These are phyloP conservation scores for Fusarium guadeloupense DNA, from an alignment of 2,329 filamentous ascomycete species.

Conservation along the genomic window DNA sequence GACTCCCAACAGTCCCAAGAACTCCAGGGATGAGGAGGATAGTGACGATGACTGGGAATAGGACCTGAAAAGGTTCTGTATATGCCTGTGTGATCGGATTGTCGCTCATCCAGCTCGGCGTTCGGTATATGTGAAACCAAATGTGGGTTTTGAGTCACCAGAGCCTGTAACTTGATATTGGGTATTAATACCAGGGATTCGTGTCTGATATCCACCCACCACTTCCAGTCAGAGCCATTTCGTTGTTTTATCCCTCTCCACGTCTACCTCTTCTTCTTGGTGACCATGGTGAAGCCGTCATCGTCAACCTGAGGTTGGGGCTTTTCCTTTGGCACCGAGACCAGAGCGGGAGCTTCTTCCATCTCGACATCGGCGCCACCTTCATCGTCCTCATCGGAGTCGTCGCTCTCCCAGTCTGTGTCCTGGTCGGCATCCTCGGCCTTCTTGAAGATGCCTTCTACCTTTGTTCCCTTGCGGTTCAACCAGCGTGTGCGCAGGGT, in stretches of 20 bases:
- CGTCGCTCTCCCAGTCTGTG: slow-evolving; percentile 68
- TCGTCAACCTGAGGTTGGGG: slow-evolving; percentile 77
- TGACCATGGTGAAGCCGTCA: slow-evolving; percentile 82
- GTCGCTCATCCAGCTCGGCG: slow-evolving; percentile 44
- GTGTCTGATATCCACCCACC: slow-evolving; percentile 20
- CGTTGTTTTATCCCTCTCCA: slow-evolving; percentile 34
- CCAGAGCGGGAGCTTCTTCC: slow-evolving; percentile 73
- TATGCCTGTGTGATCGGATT: slow-evolving; percentile 27
- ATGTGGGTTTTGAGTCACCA: slow-evolving; percentile 30
- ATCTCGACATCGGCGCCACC: slow-evolving; percentile 70
- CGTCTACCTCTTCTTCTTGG: slow-evolving; percentile 65
- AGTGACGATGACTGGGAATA: slow-evolving; percentile 80
- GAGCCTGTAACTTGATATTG: slow-evolving; percentile 39
- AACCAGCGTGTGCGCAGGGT: slow-evolving; percentile 70
- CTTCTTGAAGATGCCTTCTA: slow-evolving; percentile 63
- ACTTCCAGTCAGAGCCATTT: background rate
- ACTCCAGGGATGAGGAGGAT: slow-evolving; percentile 59
- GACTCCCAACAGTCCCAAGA: slow-evolving; percentile 74
- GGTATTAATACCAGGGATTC: slow-evolving; percentile 41
- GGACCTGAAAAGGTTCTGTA: slow-evolving; percentile 15
- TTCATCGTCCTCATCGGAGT: slow-evolving; percentile 68
- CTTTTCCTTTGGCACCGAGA: slow-evolving; percentile 68
- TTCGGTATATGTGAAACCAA: slow-evolving; percentile 44
- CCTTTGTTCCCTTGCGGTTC: slow-evolving; percentile 67
- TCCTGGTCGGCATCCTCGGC: slow-evolving; percentile 66